Conservation (phyloP, 805 yeast genomes). For the Kodamaea jinghongensis region DNA sequence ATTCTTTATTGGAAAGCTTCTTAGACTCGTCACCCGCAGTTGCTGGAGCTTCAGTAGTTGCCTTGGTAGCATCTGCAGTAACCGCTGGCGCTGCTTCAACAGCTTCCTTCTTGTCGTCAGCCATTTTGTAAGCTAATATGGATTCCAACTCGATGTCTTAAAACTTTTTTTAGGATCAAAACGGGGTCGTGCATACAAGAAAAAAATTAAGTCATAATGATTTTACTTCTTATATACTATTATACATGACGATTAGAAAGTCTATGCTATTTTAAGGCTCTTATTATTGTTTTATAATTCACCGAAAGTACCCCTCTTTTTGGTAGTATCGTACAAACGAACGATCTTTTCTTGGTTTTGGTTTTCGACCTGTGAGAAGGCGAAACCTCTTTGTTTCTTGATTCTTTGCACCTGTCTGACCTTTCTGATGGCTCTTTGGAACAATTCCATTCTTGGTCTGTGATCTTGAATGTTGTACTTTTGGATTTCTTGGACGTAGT, state of each 20-base stretch:
- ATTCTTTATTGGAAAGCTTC: slow-evolving; percentile 66
- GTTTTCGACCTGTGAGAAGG: slow-evolving; percentile 88
- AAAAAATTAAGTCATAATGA: too few species aligned
- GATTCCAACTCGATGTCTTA: neutral
- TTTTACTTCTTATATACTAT: neutral
- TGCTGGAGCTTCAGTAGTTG: neutral
- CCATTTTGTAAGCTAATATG: neutral
- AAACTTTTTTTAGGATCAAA: neutral
- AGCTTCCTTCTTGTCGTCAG: slow-evolving; percentile 4
- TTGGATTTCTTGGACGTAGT: slow-evolving; percentile 94
- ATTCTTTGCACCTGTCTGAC: slow-evolving; percentile 98
- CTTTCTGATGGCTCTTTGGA: slow-evolving; percentile 94
- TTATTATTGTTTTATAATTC: slow-evolving; percentile 3
- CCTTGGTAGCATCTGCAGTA: neutral
- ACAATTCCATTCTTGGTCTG: slow-evolving; percentile 94
- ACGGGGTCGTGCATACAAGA: too few species aligned
- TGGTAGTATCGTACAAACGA: slow-evolving; percentile 93
- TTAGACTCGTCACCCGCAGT: slow-evolving; percentile 11
- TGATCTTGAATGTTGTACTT: slow-evolving; percentile 90
- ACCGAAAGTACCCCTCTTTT: slow-evolving; percentile 57
- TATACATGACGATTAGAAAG: neutral
- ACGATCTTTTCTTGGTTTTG: slow-evolving; percentile 91
- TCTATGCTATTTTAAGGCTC: neutral
- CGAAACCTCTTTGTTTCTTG: slow-evolving; percentile 98
- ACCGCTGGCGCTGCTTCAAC: neutral